Base-by-base conservation (phyloP, 2,329 filamentous ascomycete species). In the Fonsecaea pugnacius region DNA sequence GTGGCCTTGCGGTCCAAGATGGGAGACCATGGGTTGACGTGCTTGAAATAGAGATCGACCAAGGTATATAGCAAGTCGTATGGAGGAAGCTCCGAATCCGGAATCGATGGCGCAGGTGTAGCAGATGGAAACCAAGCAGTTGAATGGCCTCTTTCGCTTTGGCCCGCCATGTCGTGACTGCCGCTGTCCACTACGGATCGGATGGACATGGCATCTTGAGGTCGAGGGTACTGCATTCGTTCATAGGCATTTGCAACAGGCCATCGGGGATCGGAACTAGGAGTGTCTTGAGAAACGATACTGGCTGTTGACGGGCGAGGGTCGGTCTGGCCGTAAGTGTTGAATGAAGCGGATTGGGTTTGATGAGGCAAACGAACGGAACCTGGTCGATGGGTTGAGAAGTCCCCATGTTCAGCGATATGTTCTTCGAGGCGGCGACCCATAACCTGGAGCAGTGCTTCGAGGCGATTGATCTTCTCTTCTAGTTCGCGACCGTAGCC, bases 1-100 rank as follows among this genome's bases (percentile, higher is more conserved):
- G 92, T 96, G 2, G 89, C 88, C 72, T 91, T 88, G 18, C 91
- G 87, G 76, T 96, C 91, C n/a, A 96, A 80, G 18, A 96, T 94
- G 0, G 93, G 93, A 73, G 92, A 96, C 89, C 90, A 92, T 0
- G 89, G 89, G 72, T 92, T 91, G 74, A 92, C 86, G 71, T 92
- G 87, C 67, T 91, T 90, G 72, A 92, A 92, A 73, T 91, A 92
- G 0, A 92, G 80, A 70, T 92, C 89, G 5, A 89, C 89, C 7
- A 92, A 77, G 2, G 87, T 84, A 71, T 91, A 92, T 0, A 91
- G 78, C 4, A 92, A 78, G 72, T 91, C 89, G 70, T 92, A 91
- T 0, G 89, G 89, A 1, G 90, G 90, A 36, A 92, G 83, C 43
- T 66, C 62, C 1, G 65, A 67, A 8, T 69, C 67, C 8, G 65